These are phyloP conservation scores for Smithsoniella earleae DNA, from an alignment of 163 green algal species.

Conservation along the genomic window DNA sequence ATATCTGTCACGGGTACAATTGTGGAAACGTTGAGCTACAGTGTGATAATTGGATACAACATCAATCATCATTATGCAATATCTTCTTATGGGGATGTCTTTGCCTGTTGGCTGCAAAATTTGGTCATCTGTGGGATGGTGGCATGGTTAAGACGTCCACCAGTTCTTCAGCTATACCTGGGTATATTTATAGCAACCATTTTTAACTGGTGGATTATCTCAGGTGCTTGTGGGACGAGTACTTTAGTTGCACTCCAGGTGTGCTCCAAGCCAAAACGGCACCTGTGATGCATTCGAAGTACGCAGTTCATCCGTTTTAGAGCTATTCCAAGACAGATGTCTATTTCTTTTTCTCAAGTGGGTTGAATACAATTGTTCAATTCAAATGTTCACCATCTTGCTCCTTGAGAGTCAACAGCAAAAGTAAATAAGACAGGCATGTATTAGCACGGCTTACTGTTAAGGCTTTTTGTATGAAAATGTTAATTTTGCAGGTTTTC, in stretches of 20 bases:
- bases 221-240: conserved; percentile 1
- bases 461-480: too few relatives aligned
- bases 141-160: background rate
- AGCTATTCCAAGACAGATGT: background rate
- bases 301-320: background rate
- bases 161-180: background rate
- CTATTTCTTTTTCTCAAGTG: too few relatives aligned
- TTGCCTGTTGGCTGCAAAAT: conserved; percentile 24
- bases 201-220: conserved; percentile 29
- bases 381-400: too few relatives aligned
- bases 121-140: background rate
- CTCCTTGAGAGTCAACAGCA: too few relatives aligned
- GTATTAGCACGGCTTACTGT: too few relatives aligned
- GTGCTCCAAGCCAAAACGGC: background rate
- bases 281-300: background rate
- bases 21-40: conserved; percentile 11
- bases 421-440: too few relatives aligned
- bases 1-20: background rate
- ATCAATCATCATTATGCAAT: background rate
- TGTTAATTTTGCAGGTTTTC: background rate
- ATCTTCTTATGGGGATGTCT: conserved; percentile 20
- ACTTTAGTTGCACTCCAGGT: conserved; percentile 7
- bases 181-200: background rate
- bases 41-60: conserved; percentile 17
- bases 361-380: too few relatives aligned